Conservation (phyloP, 345 rosid genomes). For the Atalantia buxifolia region DNA sequence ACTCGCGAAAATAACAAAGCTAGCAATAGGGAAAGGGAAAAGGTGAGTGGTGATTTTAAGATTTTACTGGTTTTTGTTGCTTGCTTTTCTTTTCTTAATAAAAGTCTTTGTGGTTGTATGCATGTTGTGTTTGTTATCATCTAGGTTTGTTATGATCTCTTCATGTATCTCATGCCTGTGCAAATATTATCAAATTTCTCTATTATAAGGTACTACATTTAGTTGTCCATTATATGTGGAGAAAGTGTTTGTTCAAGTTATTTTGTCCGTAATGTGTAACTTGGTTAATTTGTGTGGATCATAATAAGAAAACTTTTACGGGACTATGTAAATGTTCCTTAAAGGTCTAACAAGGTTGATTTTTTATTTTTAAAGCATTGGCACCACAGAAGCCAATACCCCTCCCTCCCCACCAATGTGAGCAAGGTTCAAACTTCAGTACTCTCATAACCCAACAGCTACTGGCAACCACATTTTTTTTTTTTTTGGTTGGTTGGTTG, state of each 20-base stretch:
- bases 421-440: background rate
- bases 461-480: background rate
- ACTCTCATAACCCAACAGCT: background rate
- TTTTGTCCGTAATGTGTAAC: background rate
- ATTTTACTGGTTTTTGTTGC: background rate
- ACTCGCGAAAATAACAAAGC: slow-evolving; percentile 55
- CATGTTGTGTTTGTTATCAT: background rate
- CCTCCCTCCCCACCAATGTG: background rate
- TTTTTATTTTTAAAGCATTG: background rate
- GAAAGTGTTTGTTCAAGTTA: background rate
- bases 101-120: background rate
- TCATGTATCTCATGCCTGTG: background rate
- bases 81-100: background rate
- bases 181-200: background rate
- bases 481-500: too few species aligned
- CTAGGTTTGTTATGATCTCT: background rate
- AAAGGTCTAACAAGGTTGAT: background rate
- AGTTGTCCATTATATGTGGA: background rate
- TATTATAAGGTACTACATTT: background rate
- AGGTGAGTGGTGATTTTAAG: slow-evolving; percentile 37
- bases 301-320: background rate
- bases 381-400: background rate
- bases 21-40: slow-evolving; percentile 70
- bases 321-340: background rate
- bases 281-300: background rate